phyloP scores from a whole-genome alignment of 805 yeast genomes.

The Nakazawaea wyomingensis region DNA sequence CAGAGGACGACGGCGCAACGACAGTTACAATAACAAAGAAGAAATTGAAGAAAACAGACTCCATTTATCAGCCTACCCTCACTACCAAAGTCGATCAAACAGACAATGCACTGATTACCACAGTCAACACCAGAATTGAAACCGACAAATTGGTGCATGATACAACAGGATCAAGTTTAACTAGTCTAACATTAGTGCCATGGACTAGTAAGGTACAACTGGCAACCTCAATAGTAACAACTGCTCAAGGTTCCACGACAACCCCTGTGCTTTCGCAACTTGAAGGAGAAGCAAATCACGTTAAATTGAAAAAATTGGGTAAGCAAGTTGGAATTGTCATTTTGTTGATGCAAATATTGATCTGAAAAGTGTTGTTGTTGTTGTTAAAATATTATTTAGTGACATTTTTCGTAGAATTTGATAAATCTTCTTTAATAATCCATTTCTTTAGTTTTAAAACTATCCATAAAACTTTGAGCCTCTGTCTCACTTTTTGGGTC shows the following conservation, averaged over 20 bases:
- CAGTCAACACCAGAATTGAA: background rate
- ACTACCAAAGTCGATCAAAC: too few relatives aligned
- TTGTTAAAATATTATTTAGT: too few relatives aligned
- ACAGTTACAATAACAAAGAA: background rate
- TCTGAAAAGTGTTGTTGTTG: too few relatives aligned
- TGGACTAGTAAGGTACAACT: background rate
- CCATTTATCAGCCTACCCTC: too few relatives aligned
- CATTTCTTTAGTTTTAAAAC: constrained; percentile 9
- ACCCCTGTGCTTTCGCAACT: background rate
- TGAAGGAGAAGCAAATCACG: background rate
- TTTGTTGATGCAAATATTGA: background rate
- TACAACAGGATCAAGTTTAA: background rate
- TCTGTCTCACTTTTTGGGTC: constrained; percentile 6
- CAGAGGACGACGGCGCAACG: background rate
- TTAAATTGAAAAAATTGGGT: background rate
- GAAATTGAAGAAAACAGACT: too few relatives aligned
- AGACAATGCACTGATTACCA: background rate
- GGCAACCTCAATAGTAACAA: background rate
- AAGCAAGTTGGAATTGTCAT: background rate
- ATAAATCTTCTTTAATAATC: background rate
- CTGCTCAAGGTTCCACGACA: background rate
- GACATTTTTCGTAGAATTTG: background rate
- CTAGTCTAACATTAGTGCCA: background rate
- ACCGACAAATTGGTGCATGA: background rate
- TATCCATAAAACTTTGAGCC: constrained; percentile 12